These are phyloP conservation scores for Amphibolis antarctica DNA, from an alignment of 106 monocot genomes.

Conservation along the genomic window DNA sequence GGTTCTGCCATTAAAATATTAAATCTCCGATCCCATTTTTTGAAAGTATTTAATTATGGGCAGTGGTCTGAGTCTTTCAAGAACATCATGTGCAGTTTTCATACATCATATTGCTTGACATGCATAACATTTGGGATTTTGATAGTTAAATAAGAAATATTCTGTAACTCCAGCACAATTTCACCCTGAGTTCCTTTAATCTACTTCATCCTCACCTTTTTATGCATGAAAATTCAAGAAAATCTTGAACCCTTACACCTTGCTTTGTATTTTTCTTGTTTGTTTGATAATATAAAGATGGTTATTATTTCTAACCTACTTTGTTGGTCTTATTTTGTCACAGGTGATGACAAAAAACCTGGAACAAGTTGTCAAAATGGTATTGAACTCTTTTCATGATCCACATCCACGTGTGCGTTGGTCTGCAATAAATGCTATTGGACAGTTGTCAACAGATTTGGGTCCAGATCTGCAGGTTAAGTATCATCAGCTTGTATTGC, in stretches of 20 bases:
- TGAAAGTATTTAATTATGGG: too few relatives aligned
- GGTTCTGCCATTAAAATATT: too few relatives aligned
- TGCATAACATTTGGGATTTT: too few relatives aligned
- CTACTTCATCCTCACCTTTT: too few relatives aligned
- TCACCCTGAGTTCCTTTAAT: too few relatives aligned
- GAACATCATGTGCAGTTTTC: too few relatives aligned
- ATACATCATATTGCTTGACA: too few relatives aligned
- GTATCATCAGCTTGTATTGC: conserved; percentile 72
- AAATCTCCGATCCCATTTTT: too few relatives aligned
- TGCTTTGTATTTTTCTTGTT: not conserved
- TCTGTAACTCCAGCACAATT: too few relatives aligned
- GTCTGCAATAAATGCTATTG: conserved; percentile 95
- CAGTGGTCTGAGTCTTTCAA: too few relatives aligned
- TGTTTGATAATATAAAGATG: not conserved
- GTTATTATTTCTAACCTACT: not conserved
- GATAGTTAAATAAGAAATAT: too few relatives aligned
- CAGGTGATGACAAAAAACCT: conserved; percentile 94
- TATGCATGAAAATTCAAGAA: too few relatives aligned
- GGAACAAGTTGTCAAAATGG: conserved; percentile 86
- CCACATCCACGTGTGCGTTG: conserved; percentile 84
- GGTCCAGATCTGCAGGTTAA: conserved; percentile 82
- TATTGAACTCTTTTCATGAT: conserved; percentile 75
- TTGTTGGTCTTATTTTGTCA: conserved; percentile 3
- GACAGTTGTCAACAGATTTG: conserved; percentile 87
- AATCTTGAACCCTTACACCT: not conserved